Conservation (phyloP, 2,329 filamentous ascomycete species). For the Fusarium scirpi region DNA sequence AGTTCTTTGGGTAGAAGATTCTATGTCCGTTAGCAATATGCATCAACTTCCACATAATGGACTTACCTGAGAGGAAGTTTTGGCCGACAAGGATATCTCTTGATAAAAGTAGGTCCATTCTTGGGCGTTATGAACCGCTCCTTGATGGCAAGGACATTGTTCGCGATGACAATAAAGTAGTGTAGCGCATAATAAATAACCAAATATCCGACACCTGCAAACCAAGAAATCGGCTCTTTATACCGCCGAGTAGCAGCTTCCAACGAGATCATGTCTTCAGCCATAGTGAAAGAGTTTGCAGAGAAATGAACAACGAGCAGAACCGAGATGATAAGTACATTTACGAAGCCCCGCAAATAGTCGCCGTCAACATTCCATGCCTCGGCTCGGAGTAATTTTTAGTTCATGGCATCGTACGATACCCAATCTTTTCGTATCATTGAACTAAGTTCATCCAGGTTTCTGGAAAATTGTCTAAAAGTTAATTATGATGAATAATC, state of each 20-base stretch:
- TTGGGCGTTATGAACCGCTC: background rate
- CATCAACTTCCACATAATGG: too few relatives aligned
- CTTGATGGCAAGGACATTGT: background rate
- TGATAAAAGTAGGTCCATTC: constrained; percentile 10
- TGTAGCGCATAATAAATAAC: background rate
- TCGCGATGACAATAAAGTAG: background rate
- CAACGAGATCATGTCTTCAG: background rate
- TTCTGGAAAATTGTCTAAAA: background rate
- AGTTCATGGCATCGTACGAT: background rate
- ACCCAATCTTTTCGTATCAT: too few relatives aligned
- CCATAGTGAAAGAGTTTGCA: background rate
- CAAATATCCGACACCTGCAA: background rate
- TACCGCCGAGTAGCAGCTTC: constrained; percentile 7
- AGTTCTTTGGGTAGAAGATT: constrained; percentile 11
- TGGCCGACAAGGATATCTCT: constrained; percentile 14
- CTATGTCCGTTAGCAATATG: background rate
- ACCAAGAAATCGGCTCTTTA: background rate
- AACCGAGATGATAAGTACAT: constrained; percentile 1
- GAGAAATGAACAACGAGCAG: background rate
- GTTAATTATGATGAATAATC: background rate
- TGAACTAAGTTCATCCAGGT: background rate
- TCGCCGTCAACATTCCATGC: background rate
- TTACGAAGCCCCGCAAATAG: constrained; percentile 3
- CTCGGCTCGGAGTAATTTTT: background rate
- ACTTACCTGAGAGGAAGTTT: constrained; percentile 14